Percentiles rank a stretch among this genome's conserved stretches.
phyloP scores from a whole-genome alignment of 352 stramenopile species.

The Achlya hypogyna region DNA sequence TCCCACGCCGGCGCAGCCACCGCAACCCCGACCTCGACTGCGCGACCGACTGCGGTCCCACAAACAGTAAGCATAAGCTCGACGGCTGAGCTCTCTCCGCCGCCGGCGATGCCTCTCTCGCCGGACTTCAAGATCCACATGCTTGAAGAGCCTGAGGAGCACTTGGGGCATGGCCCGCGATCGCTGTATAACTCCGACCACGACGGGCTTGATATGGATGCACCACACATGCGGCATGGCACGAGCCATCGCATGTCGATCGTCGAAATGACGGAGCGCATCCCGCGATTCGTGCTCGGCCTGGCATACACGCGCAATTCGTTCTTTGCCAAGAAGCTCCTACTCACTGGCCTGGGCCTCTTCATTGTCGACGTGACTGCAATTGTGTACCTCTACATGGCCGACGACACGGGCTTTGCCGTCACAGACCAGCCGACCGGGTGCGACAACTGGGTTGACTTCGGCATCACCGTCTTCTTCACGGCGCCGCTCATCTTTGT shows the following conservation, averaged over 20 bases:
- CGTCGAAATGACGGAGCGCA: slow-evolving; percentile 4
- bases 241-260: background rate
- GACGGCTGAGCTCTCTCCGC: no score
- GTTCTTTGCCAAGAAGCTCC: slow-evolving; percentile 60
- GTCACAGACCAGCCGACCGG: slow-evolving; percentile 29
- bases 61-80: no score
- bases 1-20: background rate
- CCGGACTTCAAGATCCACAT: background rate
- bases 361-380: slow-evolving; percentile 43
- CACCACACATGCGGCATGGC: no score
- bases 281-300: slow-evolving; percentile 1
- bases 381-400: slow-evolving; percentile 54
- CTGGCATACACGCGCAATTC: slow-evolving; percentile 53
- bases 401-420: slow-evolving; percentile 24
- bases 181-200: background rate
- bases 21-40: background rate
- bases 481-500: slow-evolving; percentile 52
- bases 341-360: slow-evolving; percentile 53
- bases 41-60: background rate
- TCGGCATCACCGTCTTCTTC: slow-evolving; percentile 61
- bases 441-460: slow-evolving; percentile 43
- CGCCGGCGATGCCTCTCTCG: background rate
- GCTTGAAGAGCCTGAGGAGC: background rate
- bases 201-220: background rate
- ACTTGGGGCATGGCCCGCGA: background rate